phyloP scores from a whole-genome alignment of 1,284 basidiomycete genomes.

The Pholiota adiposa region DNA sequence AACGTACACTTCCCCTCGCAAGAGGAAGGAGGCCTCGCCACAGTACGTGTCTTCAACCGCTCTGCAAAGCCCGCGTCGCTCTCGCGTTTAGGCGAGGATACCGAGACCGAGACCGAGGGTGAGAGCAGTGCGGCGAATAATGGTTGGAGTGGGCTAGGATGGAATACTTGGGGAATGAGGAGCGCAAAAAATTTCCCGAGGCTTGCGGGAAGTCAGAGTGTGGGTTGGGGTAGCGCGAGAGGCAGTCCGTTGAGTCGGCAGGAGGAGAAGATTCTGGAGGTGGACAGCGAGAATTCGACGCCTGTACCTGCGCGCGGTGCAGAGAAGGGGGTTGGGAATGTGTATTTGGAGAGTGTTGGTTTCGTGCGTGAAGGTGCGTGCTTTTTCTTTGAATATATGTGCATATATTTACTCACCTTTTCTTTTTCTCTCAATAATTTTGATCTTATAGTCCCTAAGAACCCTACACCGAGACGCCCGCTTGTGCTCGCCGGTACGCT shows the following conservation, averaged over 20 bases:
- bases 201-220: too few species aligned
- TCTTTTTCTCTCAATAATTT: too few species aligned
- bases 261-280: slow-evolving; percentile 35
- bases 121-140: slow-evolving; percentile 38
- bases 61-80: slow-evolving; percentile 74
- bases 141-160: slow-evolving; percentile 12
- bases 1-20: slow-evolving; percentile 86
- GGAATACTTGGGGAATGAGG: slow-evolving; percentile 13
- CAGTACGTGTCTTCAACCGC: slow-evolving; percentile 83
- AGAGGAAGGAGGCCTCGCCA: slow-evolving; percentile 72
- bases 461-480: slow-evolving; percentile 28
- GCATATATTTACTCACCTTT: slow-evolving; percentile 1
- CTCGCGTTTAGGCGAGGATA: slow-evolving; percentile 59
- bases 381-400: neutral
- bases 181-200: too few species aligned
- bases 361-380: slow-evolving; percentile 32
- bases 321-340: slow-evolving; percentile 32
- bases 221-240: slow-evolving; percentile 2
- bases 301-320: slow-evolving; percentile 37
- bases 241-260: slow-evolving; percentile 13
- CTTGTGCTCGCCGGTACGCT: slow-evolving; percentile 64
- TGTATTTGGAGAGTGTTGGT: slow-evolving; percentile 54
- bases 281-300: slow-evolving; percentile 47
- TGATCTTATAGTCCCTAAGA: neutral
- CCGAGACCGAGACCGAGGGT: slow-evolving; percentile 78